Base-by-base conservation (phyloP, 2,329 filamentous ascomycete genomes). In the Aspergillus sp. region DNA sequence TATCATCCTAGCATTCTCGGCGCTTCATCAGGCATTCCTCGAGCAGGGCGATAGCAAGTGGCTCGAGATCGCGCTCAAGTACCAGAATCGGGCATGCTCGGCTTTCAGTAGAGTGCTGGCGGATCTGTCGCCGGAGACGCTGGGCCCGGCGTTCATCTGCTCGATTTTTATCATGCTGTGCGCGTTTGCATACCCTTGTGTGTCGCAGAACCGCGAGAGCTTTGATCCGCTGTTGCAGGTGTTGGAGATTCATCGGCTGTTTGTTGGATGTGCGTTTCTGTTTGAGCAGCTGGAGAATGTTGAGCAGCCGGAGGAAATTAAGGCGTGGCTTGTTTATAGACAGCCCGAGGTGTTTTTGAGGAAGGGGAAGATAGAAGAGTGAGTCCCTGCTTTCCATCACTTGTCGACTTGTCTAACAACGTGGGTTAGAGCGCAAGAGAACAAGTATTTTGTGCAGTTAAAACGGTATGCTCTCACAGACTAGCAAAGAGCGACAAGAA, bases 11-110 rank as follows among this genome's bases (percentile, higher is more conserved):
- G 77, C 78, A 5, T 63, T 80, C 9, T 71, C 77, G 5, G 76
- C 78, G 7, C 66, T 80, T 18, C 78, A 81, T 53, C 61, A 78
- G 13, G 74, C 73, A 18, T 72, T 73, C 30, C 60, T 77, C 4
- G 71, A 78, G 51, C 57, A 64, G 11, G 60, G 66, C 8, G 65
- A 69, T 39, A 71, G 68, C 48, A 69, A 66, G 24, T 76, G 73
- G 66, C 59, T 73, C 6, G 66, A 75, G 50, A 64, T 68, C 18
- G 74, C 72, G 1, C 65, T 72, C 20, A 67, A 67, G 26, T 75
- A 76, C 53, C 74, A 76, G 57, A 71, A 67, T 44, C 66, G 72
- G 30, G 69, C 72, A 4, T 70, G 74, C 20, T 64, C 68, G 8
- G 69, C 69, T 1, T 66, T 74, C 26, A 68, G 71, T 36, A 69